phyloP scores from a whole-genome alignment of 768 basidiomycete species.

The Russula virescens region DNA sequence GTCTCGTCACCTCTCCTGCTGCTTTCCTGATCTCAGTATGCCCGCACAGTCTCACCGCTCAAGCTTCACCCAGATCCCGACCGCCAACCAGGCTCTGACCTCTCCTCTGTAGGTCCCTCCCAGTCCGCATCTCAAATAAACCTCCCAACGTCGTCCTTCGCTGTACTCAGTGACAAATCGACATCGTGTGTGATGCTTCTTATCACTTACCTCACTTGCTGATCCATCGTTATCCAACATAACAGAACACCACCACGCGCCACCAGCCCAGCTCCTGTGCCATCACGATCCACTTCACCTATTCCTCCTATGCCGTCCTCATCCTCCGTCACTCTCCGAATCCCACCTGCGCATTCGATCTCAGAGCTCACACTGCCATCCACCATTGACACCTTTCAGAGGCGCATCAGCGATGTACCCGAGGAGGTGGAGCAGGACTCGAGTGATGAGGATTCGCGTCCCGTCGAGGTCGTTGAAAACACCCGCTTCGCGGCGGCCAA shows the following conservation, averaged over 20 bases:
- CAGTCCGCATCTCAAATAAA: slow-evolving; percentile 67
- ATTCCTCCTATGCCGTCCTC: slow-evolving; percentile 13
- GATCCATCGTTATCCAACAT: neutral
- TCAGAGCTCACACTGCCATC: slow-evolving; percentile 34
- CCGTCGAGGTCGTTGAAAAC: slow-evolving; percentile 23
- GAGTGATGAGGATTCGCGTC: slow-evolving; percentile 19
- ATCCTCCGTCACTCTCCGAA: slow-evolving; percentile 28
- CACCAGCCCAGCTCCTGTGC: slow-evolving; percentile 15
- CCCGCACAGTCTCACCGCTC: slow-evolving; percentile 16
- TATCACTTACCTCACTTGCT: slow-evolving; percentile 8
- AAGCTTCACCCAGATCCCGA: slow-evolving; percentile 15
- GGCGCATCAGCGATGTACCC: slow-evolving; percentile 23
- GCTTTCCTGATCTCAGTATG: slow-evolving; percentile 17
- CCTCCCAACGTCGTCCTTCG: slow-evolving; percentile 13
- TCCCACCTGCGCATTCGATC: slow-evolving; percentile 53
- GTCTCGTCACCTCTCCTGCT: neutral
- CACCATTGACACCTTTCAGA: slow-evolving; percentile 32
- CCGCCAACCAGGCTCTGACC: slow-evolving; percentile 38
- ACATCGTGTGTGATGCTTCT: slow-evolving; percentile 8
- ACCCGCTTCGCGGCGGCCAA: slow-evolving; percentile 6
- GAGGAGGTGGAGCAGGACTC: slow-evolving; percentile 20
- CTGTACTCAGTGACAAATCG: slow-evolving; percentile 13
- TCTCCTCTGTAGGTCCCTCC: slow-evolving; percentile 67
- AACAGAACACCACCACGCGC: slow-evolving; percentile 8
- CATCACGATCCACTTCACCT: slow-evolving; percentile 23